Evolutionary conservation across 805 yeast species (phyloP).

Genomic region (Maudiozyma barnettii): DNA sequence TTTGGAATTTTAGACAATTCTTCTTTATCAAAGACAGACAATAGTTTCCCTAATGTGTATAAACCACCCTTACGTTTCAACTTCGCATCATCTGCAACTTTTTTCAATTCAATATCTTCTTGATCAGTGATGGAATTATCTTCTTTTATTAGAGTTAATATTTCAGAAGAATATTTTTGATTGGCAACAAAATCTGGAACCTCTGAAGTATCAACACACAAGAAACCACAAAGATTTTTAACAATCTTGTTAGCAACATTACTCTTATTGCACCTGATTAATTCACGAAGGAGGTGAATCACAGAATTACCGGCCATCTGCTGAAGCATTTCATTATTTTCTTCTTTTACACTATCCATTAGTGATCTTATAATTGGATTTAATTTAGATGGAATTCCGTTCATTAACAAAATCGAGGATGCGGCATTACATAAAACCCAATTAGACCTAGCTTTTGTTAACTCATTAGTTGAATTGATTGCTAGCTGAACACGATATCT

Average conservation of each 20-base stretch:
- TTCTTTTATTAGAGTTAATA: conserved; percentile 71
- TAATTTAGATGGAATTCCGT: conserved; percentile 69
- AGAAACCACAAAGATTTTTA: conserved; percentile 81
- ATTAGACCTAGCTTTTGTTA: conserved; percentile 41
- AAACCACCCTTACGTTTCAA: conserved; percentile 81
- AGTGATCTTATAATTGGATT: conserved; percentile 81
- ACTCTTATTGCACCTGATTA: conserved; percentile 47
- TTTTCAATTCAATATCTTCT: conserved; percentile 51
- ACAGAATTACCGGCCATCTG: conserved; percentile 60
- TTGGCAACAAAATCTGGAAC: conserved; percentile 85
- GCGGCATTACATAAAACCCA: conserved; percentile 70
- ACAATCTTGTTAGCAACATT: conserved; percentile 81
- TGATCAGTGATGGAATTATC: conserved; percentile 55
- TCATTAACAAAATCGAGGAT: conserved; percentile 55
- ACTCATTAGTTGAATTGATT: conserved; percentile 54
- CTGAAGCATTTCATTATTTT: conserved; percentile 59
- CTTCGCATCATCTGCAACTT: conserved; percentile 61
- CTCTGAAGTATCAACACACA: conserved; percentile 92
- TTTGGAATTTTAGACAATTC: conserved; percentile 59
- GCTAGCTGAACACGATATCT: conserved; percentile 57
- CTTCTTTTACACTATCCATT: conserved; percentile 86
- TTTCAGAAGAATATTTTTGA: conserved; percentile 40
- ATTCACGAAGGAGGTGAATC: conserved; percentile 49
- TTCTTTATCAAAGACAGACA: conserved; percentile 41
- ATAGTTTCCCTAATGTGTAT: conserved; percentile 52